phyloP scores from a whole-genome alignment of 108 stramenopile genomes.

The Nitzschia putrida region DNA sequence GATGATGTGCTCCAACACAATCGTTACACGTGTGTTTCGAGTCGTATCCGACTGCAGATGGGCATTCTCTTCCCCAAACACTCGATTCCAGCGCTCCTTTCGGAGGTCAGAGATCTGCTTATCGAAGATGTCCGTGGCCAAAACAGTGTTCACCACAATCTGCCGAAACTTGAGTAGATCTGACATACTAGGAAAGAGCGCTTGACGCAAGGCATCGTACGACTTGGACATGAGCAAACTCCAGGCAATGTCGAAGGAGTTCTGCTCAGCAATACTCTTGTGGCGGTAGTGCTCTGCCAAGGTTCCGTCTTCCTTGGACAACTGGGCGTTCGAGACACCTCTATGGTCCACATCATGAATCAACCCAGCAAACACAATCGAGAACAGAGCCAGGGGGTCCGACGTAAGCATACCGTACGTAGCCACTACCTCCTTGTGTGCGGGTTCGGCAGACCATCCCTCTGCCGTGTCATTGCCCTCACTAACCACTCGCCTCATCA shows the following conservation, averaged over 20 bases:
- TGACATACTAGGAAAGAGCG: slow-evolving; percentile 23
- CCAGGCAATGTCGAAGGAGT: slow-evolving; percentile 37
- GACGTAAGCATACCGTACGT: slow-evolving; percentile 17
- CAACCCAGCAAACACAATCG: slow-evolving; percentile 40
- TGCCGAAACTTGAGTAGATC: slow-evolving; percentile 34
- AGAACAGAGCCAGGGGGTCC: slow-evolving; percentile 38
- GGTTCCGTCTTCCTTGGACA: slow-evolving; percentile 28
- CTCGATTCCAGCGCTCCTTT: slow-evolving; percentile 46
- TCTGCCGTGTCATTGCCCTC: background rate
- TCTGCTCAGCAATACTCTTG: slow-evolving; percentile 44
- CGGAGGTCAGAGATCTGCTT: slow-evolving; percentile 32
- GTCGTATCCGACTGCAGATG: background rate
- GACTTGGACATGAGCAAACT: slow-evolving; percentile 32
- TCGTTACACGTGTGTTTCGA: slow-evolving; percentile 23
- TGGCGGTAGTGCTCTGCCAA: slow-evolving; percentile 31
- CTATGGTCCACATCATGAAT: slow-evolving; percentile 46
- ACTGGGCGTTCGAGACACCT: slow-evolving; percentile 43
- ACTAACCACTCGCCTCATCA: slow-evolving; percentile 20
- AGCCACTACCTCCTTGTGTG: background rate
- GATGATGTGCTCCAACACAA: slow-evolving; percentile 51
- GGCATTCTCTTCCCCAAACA: slow-evolving; percentile 20
- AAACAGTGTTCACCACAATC: slow-evolving; percentile 31
- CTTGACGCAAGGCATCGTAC: slow-evolving; percentile 18
- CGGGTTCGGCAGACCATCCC: background rate
- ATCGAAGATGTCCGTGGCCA: slow-evolving; percentile 51